phyloP scores from a whole-genome alignment of 139 green algal genomes.

The Micractinium conductrix region DNA sequence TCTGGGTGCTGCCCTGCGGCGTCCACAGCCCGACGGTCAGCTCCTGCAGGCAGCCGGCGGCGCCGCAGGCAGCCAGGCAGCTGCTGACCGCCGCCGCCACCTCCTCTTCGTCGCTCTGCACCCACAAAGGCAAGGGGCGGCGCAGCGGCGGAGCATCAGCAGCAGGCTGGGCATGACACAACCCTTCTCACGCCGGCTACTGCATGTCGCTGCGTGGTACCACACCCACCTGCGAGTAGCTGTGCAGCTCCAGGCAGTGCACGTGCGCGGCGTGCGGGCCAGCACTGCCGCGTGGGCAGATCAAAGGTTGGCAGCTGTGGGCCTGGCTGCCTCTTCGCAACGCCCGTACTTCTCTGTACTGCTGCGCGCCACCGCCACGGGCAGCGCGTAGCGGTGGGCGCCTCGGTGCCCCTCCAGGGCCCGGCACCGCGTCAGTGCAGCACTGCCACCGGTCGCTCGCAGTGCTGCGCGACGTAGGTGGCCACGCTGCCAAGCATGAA shows the following conservation, averaged over 20 bases:
- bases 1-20: background rate
- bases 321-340: too few species aligned
- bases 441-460: conserved; percentile 27
- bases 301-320: too few species aligned
- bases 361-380: too few species aligned
- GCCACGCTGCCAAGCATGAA: conserved; percentile 47
- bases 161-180: background rate
- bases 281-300: too few species aligned
- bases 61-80: conserved; percentile 1
- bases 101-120: background rate
- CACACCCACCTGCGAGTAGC: background rate
- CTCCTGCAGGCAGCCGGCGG: background rate
- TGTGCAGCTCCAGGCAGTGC: background rate
- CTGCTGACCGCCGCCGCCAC: background rate
- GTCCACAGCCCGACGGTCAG: background rate
- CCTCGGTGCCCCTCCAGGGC: too few species aligned
- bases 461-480: conserved; percentile 31
- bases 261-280: background rate
- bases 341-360: too few species aligned
- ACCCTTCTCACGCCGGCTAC: too few species aligned
- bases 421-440: conserved; percentile 45
- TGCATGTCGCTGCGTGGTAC: too few species aligned
- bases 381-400: too few species aligned
- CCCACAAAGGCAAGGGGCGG: too few species aligned
- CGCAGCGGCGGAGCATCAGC: background rate